Base-by-base conservation (phyloP, 2,329 filamentous ascomycete species). In the Sphaerulina musiva region DNA sequence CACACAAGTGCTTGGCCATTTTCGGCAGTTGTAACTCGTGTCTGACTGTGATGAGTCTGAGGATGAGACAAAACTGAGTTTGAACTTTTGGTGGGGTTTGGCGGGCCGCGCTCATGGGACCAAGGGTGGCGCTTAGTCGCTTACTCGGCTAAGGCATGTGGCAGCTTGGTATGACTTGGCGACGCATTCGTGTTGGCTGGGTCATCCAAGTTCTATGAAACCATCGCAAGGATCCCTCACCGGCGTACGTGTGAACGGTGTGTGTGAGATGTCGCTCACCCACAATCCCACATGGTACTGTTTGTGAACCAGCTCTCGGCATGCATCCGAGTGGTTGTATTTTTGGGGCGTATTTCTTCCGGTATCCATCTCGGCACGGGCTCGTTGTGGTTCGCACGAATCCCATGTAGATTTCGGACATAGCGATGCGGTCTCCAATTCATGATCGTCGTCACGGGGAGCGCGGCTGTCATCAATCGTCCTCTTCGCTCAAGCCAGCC, bases 401-500 rank as follows among this genome's bases (percentile, higher is more conserved):
- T 20, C 20, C 20, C 20, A 20, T 20, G 20, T 20, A 20, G 20
- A 20, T 20, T 20, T 20, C 20, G 20, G 20, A 20, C 20, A 20
- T 20, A 20, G 20, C 20, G 20, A 20, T 20, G 20, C 20, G 20
- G 20, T 20, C 20, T 20, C 20, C 20, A 20, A 44, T 4, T 7
- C 6, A 3, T 44, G 11, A 9, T 5, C 29, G 17, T 20, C 17
- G 5, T 26, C 12, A n/a, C 23, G 40, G 40, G n/a, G 43, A 34
- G 6, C 4, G 32, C 10, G 17, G 6, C 6, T 32, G 14, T 46
- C 43, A 46, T 52, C 64, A 54, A 45, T 50, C 54, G 17, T 65
- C 63, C 20, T 63, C 66, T n/a, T 67, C 67, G n/a, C 48, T 70
- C 68, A 20, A 63, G 54, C 12, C 65, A 39, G 56, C 62, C 34